Conservation (phyloP, 768 basidiomycete species). For the Pulveroboletus sp. region DNA sequence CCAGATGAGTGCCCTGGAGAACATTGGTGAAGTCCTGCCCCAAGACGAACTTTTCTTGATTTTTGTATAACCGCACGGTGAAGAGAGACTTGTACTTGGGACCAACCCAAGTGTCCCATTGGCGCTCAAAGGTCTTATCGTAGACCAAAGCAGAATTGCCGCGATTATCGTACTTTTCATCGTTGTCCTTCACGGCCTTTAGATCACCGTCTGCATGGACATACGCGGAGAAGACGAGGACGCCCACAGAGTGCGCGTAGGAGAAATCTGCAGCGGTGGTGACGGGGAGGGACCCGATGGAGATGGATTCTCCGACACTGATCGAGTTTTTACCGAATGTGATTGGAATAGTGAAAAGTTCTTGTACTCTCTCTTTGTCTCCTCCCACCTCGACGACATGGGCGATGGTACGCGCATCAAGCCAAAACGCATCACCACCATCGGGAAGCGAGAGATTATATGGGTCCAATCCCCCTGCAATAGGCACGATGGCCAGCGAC, state of each 20-base stretch:
- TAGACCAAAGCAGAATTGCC: constrained; percentile 72
- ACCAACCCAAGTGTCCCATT: constrained; percentile 76
- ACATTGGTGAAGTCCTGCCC: constrained; percentile 52
- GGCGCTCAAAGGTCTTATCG: constrained; percentile 63
- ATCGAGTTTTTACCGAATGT: constrained; percentile 36
- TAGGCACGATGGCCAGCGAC: constrained; percentile 55
- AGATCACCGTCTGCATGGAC: constrained; percentile 77
- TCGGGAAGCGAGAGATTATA: constrained; percentile 57
- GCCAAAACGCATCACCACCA: constrained; percentile 78
- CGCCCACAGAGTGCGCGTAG: constrained; percentile 48
- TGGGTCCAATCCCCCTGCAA: constrained; percentile 47
- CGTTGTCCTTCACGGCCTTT: constrained; percentile 60
- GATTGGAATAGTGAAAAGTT: constrained; percentile 59
- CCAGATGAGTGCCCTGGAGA: constrained; percentile 65
- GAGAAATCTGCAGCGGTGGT: constrained; percentile 67
- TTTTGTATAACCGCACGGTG: constrained; percentile 52
- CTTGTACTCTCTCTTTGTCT: constrained; percentile 44
- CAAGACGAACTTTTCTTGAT: constrained; percentile 48
- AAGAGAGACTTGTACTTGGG: constrained; percentile 72
- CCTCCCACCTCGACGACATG: constrained; percentile 54
- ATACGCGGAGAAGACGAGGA: constrained; percentile 80
- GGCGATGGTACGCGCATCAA: constrained; percentile 63
- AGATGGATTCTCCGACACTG: constrained; percentile 31
- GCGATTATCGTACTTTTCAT: constrained; percentile 65
- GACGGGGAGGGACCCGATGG: constrained; percentile 65